Base-by-base conservation (phyloP, 139 green algal species). In the Mesotaenium endlicherianum region DNA sequence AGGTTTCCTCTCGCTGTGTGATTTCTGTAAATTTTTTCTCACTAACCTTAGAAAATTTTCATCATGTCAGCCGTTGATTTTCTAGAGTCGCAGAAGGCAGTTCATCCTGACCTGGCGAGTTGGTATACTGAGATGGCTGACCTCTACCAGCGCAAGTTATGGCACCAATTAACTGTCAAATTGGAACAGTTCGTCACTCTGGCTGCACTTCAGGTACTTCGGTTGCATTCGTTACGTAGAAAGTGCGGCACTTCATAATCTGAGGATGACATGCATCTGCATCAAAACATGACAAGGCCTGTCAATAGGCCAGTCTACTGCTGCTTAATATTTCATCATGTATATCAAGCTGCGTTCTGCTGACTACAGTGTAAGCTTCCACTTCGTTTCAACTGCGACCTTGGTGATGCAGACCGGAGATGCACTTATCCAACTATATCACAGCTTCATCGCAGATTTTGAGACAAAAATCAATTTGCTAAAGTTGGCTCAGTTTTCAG, bases 91-190 rank as follows among this genome's bases (percentile, higher is more conserved):
- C 45, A 86, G 75, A 43, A 82, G 77, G 82, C 41, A 8, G 82
- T 77, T 1, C 77, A 80, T 34, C 82, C 82, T 75, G 75, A 88
- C 38, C 83, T 88, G 6, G 77, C 83, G 26, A 34, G n/a, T 31
- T 88, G 83, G 83, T 88, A 82, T 42, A 26, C 40, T 40, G 67
- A 88, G 26, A 76, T 88, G 50, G 83, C 38, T 11, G 91, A 88
- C 26, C 88, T 98, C 16, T 97, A 98, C 77, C 75, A 96, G 70
- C 78, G 91, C 5, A 98, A 97, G 91, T 90, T 99, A 44, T 99
- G 97, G 97, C 96, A 99, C 86, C 93, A 98, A 90, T 90, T 99
- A 3, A 98, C 95, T 0, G 59, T 95, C 0, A 93, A 93, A 57
- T 80, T 98, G 11, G 94, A 99, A 68, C 39, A 83, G n/a, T 87